Evolutionary conservation across 2,329 filamentous ascomycete species (phyloP).

Genomic region (Trichoderma pleuroti): DNA sequence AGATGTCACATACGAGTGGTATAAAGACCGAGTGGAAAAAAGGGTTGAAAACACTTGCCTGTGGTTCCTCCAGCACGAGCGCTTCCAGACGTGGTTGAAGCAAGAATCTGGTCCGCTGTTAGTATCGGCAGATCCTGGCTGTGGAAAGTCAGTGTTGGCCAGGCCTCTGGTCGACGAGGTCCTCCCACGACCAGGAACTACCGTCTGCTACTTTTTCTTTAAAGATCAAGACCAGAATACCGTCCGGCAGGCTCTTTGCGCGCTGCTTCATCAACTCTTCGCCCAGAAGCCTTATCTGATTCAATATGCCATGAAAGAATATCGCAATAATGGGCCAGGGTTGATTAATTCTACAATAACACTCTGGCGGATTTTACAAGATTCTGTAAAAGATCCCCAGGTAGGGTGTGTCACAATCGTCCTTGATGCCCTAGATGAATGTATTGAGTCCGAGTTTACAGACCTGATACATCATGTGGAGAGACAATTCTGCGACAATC

Average conservation of each 20-base stretch:
- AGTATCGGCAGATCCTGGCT: slow-evolving; percentile 39
- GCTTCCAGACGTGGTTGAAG: slow-evolving; percentile 31
- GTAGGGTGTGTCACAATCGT: slow-evolving; percentile 34
- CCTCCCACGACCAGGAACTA: slow-evolving; percentile 22
- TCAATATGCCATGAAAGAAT: slow-evolving; percentile 31
- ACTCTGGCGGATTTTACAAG: slow-evolving; percentile 35
- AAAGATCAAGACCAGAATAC: slow-evolving; percentile 39
- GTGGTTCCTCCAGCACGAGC: slow-evolving; percentile 33
- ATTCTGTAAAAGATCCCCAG: slow-evolving; percentile 24
- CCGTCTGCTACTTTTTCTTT: slow-evolving; percentile 44
- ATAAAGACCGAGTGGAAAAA: slow-evolving; percentile 24
- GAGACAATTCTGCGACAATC: background rate
- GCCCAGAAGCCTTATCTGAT: slow-evolving; percentile 30
- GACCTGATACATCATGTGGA: slow-evolving; percentile 22
- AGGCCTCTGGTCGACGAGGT: slow-evolving; percentile 32
- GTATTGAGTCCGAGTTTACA: slow-evolving; percentile 17
- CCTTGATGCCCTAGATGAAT: slow-evolving; percentile 38
- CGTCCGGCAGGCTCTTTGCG: slow-evolving; percentile 35
- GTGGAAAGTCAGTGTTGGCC: slow-evolving; percentile 38
- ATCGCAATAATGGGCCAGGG: slow-evolving; percentile 25
- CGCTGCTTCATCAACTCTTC: slow-evolving; percentile 40
- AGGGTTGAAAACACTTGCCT: slow-evolving; percentile 29
- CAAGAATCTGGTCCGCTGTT: slow-evolving; percentile 30
- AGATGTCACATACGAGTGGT: slow-evolving; percentile 29
- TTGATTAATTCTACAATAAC: slow-evolving; percentile 25